Base-by-base conservation (phyloP, 148 eudicot genomes). In the Chenopodium suecicum region DNA sequence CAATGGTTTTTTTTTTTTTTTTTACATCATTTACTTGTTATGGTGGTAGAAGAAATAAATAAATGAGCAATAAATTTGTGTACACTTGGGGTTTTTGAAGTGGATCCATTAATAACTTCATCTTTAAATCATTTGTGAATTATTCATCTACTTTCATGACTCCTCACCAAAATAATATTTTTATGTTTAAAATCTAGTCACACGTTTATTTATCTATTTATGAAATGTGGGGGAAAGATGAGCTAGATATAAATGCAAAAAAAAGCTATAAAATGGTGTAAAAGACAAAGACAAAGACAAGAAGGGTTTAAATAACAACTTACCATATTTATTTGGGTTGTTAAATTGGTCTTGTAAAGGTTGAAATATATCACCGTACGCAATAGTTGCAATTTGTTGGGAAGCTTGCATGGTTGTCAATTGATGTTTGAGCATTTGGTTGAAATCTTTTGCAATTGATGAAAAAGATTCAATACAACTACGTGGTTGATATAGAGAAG, bases 391-490 rank as follows among this genome's bases (percentile, higher is more conserved):
- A 41, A 66, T 74, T 9, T 78, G 82, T 56, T 60, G 72, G 13
- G 70, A 65, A 12, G 64, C n/a, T 77, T 86, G 90, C 76, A 85
- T 37, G 68, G 73, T 52, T 44, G 86, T 83, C 63, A 91, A 16
- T 76, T 84, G 71, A 23, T 5, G 63, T 78, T 85, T 79, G 54
- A 91, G 88, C 75, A 83, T 73, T 4, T 70, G 67, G 79, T 91
- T 93, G 88, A 85, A 91, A 29, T 86, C 87, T 10, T 23, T 82
- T 1, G 97, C 90, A 19, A 88, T 75, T 8, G 88, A 32, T 23
- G 89, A 86, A 7, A 91, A 67, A 19, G 80, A 78, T 70, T 89
- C 93, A 7, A 93, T 76, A 71, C 97, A 93, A 3, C 32, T 65
- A 23, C 92, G 95, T 80, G 78, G 76, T 37, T 83, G 11, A 0